A percentile compares a stretch with the other conserved stretches of the same genome.
Evolutionary conservation across 768 basidiomycete species (phyloP).

Genomic region (Suillus hirtellus): DNA sequence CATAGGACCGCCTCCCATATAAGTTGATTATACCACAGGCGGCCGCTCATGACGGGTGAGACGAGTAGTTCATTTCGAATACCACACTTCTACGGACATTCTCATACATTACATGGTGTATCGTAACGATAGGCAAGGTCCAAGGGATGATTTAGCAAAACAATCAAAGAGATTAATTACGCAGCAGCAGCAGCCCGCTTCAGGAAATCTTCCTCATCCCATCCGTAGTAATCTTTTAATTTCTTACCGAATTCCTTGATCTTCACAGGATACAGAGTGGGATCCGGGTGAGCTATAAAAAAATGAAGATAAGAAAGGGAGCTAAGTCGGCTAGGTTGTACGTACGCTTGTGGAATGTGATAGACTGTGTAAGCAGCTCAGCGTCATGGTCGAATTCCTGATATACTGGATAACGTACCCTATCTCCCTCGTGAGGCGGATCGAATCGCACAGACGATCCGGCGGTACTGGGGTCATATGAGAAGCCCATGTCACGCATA

Average conservation of each 20-base stretch:
- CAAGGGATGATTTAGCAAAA: not conserved
- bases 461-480: constrained; percentile 70
- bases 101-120: not conserved
- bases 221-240: constrained; percentile 66
- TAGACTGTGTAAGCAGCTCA: constrained; percentile 43
- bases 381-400: constrained; percentile 9
- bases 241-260: constrained; percentile 57
- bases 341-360: constrained; percentile 76
- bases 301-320: constrained; percentile 11
- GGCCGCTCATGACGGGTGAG: not conserved
- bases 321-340: constrained; percentile 14
- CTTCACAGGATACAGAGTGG: constrained; percentile 53
- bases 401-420: constrained; percentile 32
- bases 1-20: not conserved
- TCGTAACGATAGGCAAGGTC: not conserved
- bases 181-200: constrained; percentile 17
- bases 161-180: not conserved
- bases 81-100: not conserved
- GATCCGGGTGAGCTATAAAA: constrained; percentile 68
- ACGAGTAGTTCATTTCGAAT: not conserved
- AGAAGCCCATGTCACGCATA: constrained; percentile 80
- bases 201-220: constrained; percentile 50
- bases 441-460: constrained; percentile 84
- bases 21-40: not conserved
- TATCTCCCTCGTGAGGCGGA: constrained; percentile 57